Evolutionary conservation across 371 early-diverging fungal genomes (phyloP).

Genomic region (Mortierella sp.): DNA sequence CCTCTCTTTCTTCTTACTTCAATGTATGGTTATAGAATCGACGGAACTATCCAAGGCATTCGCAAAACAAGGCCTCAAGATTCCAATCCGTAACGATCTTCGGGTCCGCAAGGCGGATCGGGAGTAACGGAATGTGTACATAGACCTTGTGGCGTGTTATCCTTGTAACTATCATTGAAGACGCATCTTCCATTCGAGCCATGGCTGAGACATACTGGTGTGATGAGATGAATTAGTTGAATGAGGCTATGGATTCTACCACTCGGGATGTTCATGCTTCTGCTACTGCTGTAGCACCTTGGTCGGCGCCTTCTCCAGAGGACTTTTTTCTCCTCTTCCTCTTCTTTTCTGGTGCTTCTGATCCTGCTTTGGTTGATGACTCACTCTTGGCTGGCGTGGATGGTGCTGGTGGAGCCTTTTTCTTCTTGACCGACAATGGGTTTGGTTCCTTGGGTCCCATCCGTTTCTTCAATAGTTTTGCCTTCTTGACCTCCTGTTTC

Average conservation of each 20-base stretch:
- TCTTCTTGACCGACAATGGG: constrained; percentile 87
- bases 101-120: constrained; percentile 48
- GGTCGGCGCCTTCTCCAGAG: background rate
- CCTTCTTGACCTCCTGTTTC: constrained; percentile 50
- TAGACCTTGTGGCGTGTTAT: too few species aligned
- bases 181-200: too few species aligned
- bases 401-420: constrained; percentile 55
- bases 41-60: constrained; percentile 88
- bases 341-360: constrained; percentile 16
- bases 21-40: constrained; percentile 69
- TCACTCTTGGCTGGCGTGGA: background rate
- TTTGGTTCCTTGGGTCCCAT: constrained; percentile 84
- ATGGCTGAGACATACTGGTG: too few species aligned
- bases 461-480: constrained; percentile 54
- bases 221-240: too few species aligned
- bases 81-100: constrained; percentile 88
- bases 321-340: constrained; percentile 25
- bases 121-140: constrained; percentile 10
- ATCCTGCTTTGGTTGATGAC: background rate
- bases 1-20: background rate
- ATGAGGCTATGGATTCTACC: background rate
- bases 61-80: constrained; percentile 93
- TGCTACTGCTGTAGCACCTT: background rate
- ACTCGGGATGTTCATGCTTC: constrained; percentile 7
- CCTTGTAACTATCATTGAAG: too few species aligned